These are phyloP conservation scores for Aspergillus funiculosus DNA, from an alignment of 495 filamentous ascomycete genomes.

Conservation along the genomic window DNA sequence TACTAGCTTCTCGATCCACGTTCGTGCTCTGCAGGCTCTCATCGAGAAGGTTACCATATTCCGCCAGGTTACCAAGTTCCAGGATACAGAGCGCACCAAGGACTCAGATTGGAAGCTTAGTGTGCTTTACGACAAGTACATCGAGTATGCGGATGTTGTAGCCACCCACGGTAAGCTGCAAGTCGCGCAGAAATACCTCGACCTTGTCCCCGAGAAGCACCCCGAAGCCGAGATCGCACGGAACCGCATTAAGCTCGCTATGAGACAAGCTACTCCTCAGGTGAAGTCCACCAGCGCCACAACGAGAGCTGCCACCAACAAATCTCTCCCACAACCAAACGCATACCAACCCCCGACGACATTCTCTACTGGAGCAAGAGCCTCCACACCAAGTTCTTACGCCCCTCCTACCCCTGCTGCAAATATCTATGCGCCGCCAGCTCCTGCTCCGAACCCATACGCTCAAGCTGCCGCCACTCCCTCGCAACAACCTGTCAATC, in stretches of 20 bases:
- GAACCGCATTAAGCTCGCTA: slow-evolving; percentile 81
- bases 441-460: slow-evolving; percentile 34
- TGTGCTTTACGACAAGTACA: slow-evolving; percentile 87
- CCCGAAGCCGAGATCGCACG: slow-evolving; percentile 84
- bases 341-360: slow-evolving; percentile 37
- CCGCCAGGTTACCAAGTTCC: slow-evolving; percentile 86
- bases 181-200: slow-evolving; percentile 84
- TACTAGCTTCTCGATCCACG: slow-evolving; percentile 87
- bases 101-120: slow-evolving; percentile 81
- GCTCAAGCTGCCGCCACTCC: slow-evolving; percentile 27
- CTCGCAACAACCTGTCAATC: too few relatives aligned
- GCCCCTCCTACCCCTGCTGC: slow-evolving; percentile 22
- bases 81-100: slow-evolving; percentile 65
- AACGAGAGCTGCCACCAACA: slow-evolving; percentile 22
- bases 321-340: slow-evolving; percentile 37
- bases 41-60: slow-evolving; percentile 99
- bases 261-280: slow-evolving; percentile 55
- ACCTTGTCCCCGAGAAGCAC: slow-evolving; percentile 78
- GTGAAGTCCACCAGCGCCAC: slow-evolving; percentile 28
- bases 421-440: slow-evolving; percentile 21
- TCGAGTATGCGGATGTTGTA: slow-evolving; percentile 93
- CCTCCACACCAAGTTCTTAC: slow-evolving; percentile 24
- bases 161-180: slow-evolving; percentile 82
- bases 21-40: slow-evolving; percentile 78
- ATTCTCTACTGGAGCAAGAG: slow-evolving; percentile 29